phyloP scores from a whole-genome alignment of 2,329 filamentous ascomycete genomes.

The Paecilomyces fulvus region DNA sequence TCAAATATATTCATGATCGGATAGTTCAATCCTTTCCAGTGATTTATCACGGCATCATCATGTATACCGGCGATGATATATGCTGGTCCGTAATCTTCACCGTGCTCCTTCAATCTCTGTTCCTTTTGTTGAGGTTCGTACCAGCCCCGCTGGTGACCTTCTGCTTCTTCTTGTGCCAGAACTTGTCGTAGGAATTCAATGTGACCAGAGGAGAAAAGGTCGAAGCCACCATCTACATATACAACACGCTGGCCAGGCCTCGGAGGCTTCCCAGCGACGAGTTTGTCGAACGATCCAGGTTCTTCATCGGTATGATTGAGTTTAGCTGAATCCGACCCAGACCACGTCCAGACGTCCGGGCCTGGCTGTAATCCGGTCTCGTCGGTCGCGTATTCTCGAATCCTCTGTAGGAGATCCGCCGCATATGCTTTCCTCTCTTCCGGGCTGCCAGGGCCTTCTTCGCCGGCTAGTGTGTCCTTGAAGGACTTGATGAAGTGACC shows the following conservation, averaged over 20 bases:
- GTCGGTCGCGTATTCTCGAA: constrained; percentile 81
- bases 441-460: constrained; percentile 62
- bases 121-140: constrained; percentile 56
- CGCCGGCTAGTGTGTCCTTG: constrained; percentile 56
- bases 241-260: constrained; percentile 74
- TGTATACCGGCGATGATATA: constrained; percentile 93
- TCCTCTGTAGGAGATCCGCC: constrained; percentile 63
- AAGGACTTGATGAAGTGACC: constrained; percentile 86
- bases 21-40: constrained; percentile 96
- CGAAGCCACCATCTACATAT: constrained; percentile 94
- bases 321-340: constrained; percentile 30
- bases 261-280: constrained; percentile 65
- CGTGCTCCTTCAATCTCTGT: constrained; percentile 54
- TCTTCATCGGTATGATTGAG: constrained; percentile 43
- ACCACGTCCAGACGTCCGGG: constrained; percentile 80
- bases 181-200: constrained; percentile 88
- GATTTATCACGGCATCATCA: constrained; percentile 89
- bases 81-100: constrained; percentile 68
- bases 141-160: constrained; percentile 64
- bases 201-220: constrained; percentile 92
- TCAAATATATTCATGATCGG: constrained; percentile 99
- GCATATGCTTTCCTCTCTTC: constrained; percentile 59
- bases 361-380: constrained; percentile 70
- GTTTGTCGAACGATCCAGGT: constrained; percentile 54
- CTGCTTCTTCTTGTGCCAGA: constrained; percentile 60